Evolutionary conservation across 2,329 filamentous ascomycete genomes (phyloP).

Genomic region (Pseudogymnoascus sp.): DNA sequence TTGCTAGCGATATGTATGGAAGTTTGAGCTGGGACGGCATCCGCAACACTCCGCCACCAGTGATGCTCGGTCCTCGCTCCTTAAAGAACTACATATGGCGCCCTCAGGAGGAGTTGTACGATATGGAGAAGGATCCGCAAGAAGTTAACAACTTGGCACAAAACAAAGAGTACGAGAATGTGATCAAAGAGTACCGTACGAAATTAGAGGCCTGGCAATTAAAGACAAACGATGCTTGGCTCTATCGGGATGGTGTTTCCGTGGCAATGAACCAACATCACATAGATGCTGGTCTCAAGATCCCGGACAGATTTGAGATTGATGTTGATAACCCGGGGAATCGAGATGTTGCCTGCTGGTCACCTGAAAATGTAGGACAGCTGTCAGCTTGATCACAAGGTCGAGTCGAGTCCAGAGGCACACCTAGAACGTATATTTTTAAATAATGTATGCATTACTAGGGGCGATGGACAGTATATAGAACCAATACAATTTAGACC

Average conservation of each 20-base stretch:
- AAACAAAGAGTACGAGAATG: slow-evolving; percentile 28
- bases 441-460: background rate
- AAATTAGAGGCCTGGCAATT: slow-evolving; percentile 17
- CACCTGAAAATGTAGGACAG: background rate
- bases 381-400: background rate
- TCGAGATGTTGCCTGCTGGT: slow-evolving; percentile 2
- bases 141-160: slow-evolving; percentile 41
- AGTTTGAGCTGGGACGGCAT: slow-evolving; percentile 40
- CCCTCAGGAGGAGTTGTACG: slow-evolving; percentile 41
- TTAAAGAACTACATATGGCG: slow-evolving; percentile 41
- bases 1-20: slow-evolving; percentile 42
- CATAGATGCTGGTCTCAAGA: slow-evolving; percentile 14
- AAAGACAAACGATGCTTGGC: slow-evolving; percentile 15
- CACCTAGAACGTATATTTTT: background rate
- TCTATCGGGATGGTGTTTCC: slow-evolving; percentile 18
- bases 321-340: slow-evolving; percentile 16
- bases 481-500: background rate
- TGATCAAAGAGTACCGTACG: slow-evolving; percentile 30
- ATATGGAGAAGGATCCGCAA: slow-evolving; percentile 39
- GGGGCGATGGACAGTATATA: background rate
- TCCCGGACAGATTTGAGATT: slow-evolving; percentile 17
- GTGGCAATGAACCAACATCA: slow-evolving; percentile 15
- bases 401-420: background rate
- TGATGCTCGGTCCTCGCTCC: slow-evolving; percentile 36
- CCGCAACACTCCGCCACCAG: slow-evolving; percentile 22